Base-by-base conservation (phyloP, 1,284 basidiomycete genomes). In the Somion occarium region DNA sequence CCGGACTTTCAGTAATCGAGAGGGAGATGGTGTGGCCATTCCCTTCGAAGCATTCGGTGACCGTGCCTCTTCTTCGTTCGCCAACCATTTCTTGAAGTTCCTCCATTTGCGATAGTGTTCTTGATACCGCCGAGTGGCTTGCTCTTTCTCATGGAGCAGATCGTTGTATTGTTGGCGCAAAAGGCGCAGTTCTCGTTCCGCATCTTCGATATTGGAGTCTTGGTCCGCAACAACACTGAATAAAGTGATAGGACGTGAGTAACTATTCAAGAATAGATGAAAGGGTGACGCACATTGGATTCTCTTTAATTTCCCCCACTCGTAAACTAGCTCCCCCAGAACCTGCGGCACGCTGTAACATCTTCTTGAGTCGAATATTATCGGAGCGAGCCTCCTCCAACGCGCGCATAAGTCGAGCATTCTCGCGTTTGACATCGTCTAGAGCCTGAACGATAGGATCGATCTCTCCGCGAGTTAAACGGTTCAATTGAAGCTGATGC, bases 21-120 rank as follows among this genome's bases (percentile, higher is more conserved):
- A 7, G 15, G 30, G 7, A 15, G 30, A 34, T 7, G 30, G 30
- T 7, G 30, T 34, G 30, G 7, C 30, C 7, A 34, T 7, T 7
- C 7, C 7, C 7, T 34, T 15, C 7, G 15, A 7, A 15, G 15
- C 7, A 15, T 34, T 15, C 15, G 30, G 15, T 15, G 15, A 34
- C 15, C 30, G 30, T 7, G 30, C 30, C 4, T 5, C 39, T 12
- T 42, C 2, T 13, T 13, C 38, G n/a, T 30, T n/a, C 22, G 42
- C 15, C 24, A 44, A n/a, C 39, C 42, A 50, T 24, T 23, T 45
- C 37, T 46, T 51, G 49, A 46, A 51, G 2, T 38, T 45, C 23
- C 37, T 19, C 44, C 49, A 51, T 22, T 43, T 30, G n/a, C 19
- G 20, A 38, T 38, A 45, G 13, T 45, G 26, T 39, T 38, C 23